Conservation (phyloP, 75 land plant genomes). For the Cunninghamia lanceolata region DNA sequence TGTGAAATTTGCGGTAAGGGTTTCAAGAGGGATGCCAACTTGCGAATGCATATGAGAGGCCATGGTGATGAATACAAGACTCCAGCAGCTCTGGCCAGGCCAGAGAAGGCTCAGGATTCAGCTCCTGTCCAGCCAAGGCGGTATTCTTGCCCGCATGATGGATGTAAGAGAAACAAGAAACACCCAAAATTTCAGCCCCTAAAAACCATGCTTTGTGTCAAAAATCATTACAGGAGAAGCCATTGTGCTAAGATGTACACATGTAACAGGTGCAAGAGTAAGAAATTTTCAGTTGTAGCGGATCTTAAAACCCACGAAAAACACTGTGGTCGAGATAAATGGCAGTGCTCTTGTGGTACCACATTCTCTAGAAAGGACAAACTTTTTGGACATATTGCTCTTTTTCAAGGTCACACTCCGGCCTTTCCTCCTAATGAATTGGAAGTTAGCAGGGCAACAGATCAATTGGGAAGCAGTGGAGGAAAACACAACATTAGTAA, state of each 20-base stretch:
- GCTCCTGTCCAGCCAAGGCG: conserved; percentile 37
- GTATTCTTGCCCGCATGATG: conserved; percentile 74
- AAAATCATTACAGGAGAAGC: conserved; percentile 82
- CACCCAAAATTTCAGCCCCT: conserved; percentile 78
- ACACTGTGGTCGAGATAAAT: conserved; percentile 81
- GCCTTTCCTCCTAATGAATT: conserved; percentile 45
- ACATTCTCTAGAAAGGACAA: conserved; percentile 89
- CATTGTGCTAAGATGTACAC: conserved; percentile 74
- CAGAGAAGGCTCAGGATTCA: conserved; percentile 35
- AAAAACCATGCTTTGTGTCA: conserved; percentile 77
- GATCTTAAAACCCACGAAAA: conserved; percentile 91
- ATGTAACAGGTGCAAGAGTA: conserved; percentile 71
- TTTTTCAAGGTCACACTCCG: conserved; percentile 80
- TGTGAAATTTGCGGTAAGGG: conserved; percentile 82
- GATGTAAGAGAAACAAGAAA: conserved; percentile 80
- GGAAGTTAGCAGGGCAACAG: conserved; percentile 14
- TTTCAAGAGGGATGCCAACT: conserved; percentile 83
- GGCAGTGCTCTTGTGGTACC: conserved; percentile 93
- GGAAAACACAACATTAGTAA: background rate
- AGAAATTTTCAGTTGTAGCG: conserved; percentile 81
- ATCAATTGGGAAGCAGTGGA: background rate
- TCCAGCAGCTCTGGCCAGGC: conserved; percentile 71
- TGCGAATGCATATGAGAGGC: conserved; percentile 91
- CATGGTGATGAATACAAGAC: conserved; percentile 89
- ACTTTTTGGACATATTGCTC: conserved; percentile 71